These are phyloP conservation scores for Gentiana macrophylla DNA, from an alignment of 257 asterid genomes.

Conservation along the genomic window DNA sequence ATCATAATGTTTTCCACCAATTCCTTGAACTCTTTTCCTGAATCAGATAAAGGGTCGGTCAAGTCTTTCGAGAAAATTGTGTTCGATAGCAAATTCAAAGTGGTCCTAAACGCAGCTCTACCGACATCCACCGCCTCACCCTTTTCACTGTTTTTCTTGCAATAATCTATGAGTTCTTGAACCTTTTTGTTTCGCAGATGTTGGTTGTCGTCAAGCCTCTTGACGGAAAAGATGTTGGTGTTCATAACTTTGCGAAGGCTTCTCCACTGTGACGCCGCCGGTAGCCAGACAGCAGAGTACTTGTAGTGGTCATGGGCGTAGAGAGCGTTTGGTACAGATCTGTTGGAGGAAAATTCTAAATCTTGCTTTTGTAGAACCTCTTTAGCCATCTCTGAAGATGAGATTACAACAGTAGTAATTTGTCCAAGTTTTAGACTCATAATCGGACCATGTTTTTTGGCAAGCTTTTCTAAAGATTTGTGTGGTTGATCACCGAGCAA, in stretches of 20 bases:
- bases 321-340: slow-evolving; percentile 39
- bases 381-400: no score
- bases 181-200: slow-evolving; percentile 31
- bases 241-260: slow-evolving; percentile 43
- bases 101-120: no score
- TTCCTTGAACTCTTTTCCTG: no score
- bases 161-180: slow-evolving; percentile 21
- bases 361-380: slow-evolving; percentile 38
- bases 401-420: no score
- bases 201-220: no score
- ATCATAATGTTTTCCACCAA: slow-evolving; percentile 26
- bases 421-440: slow-evolving; percentile 17
- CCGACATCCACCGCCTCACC: slow-evolving; percentile 19
- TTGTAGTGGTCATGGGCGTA: slow-evolving; percentile 51
- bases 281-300: slow-evolving; percentile 64
- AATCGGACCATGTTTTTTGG: slow-evolving; percentile 56
- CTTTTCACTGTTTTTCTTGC: slow-evolving; percentile 13
- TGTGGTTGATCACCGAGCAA: slow-evolving; percentile 58
- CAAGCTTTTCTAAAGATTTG: slow-evolving; percentile 39
- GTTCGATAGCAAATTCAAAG: no score
- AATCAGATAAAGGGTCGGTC: no score
- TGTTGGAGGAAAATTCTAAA: slow-evolving; percentile 32
- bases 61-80: no score
- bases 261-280: slow-evolving; percentile 50
- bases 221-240: no score